A percentile compares a stretch with the other conserved stretches of the same genome.
phyloP scores from a whole-genome alignment of 441 rosid species.

The Gossypium gossypioides region DNA sequence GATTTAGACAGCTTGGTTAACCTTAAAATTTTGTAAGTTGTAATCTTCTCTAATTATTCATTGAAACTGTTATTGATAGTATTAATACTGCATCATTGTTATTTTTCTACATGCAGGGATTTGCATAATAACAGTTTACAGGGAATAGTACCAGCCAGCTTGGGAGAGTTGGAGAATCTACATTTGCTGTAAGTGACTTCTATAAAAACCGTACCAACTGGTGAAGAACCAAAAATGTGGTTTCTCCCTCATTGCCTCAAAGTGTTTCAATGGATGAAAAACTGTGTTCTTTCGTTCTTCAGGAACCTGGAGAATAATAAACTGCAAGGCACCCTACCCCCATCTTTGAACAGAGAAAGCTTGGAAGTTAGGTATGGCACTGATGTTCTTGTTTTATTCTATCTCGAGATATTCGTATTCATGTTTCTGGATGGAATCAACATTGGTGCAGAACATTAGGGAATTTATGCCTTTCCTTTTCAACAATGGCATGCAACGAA shows the following conservation, averaged over 20 bases:
- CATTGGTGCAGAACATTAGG: conserved; percentile 52
- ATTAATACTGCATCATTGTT: conserved; percentile 1
- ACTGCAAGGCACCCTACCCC: conserved; percentile 63
- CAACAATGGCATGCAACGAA: conserved; percentile 50
- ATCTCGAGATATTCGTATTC: not conserved
- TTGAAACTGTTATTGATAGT: conserved; percentile 6
- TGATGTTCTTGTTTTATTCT: not conserved
- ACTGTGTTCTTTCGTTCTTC: conserved; percentile 16
- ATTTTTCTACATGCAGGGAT: conserved; percentile 42
- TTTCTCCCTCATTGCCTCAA: not conserved
- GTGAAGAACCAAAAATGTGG: not conserved
- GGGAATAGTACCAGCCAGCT: conserved; percentile 62
- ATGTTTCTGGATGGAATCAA: conserved; percentile 14
- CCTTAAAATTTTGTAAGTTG: conserved; percentile 76
- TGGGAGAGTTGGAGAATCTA: conserved; percentile 62
- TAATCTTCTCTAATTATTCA: not conserved
- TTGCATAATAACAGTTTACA: conserved; percentile 66
- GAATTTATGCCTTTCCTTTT: conserved; percentile 69
- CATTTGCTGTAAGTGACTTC: conserved; percentile 56
- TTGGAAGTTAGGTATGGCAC: conserved; percentile 60
- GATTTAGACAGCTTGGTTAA: conserved; percentile 47
- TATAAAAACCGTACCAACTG: not conserved
- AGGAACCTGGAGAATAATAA: conserved; percentile 83
- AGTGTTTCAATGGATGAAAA: not conserved
- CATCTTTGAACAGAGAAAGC: conserved; percentile 52